These are phyloP conservation scores for Hypoxylon lienhwacheense DNA, from an alignment of 495 filamentous ascomycete species.

Conservation along the genomic window DNA sequence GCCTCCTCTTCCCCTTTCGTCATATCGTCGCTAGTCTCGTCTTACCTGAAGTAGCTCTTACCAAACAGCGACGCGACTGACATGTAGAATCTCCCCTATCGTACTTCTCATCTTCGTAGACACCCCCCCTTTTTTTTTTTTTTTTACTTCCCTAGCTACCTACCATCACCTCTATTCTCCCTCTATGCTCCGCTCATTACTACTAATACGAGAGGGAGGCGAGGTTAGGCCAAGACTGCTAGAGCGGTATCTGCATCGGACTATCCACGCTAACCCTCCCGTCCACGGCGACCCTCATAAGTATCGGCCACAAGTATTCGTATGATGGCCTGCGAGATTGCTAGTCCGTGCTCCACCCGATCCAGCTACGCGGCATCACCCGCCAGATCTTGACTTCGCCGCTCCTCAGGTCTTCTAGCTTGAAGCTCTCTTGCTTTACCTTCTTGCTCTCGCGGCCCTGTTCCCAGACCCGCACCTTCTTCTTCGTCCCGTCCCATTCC, in stretches of 20 bases:
- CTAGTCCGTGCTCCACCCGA: conserved; percentile 71
- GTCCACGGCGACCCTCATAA: conserved; percentile 24
- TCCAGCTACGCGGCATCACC: conserved; percentile 88
- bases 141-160: not conserved
- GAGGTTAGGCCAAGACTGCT: not conserved
- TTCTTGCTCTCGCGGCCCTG: conserved; percentile 94
- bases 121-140: not conserved
- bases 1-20: conserved; percentile 1
- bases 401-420: conserved; percentile 85
- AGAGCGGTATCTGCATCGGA: conserved; percentile 21
- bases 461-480: conserved; percentile 94
- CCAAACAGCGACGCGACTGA: too few relatives aligned
- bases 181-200: not conserved
- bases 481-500: conserved; percentile 98
- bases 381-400: conserved; percentile 98
- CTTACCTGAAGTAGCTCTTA: too few relatives aligned
- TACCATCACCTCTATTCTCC: not conserved
- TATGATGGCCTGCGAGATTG: conserved; percentile 22
- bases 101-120: conserved; percentile 9
- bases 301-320: conserved; percentile 31
- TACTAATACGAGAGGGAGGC: not conserved
- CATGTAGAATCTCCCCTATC: too few relatives aligned
- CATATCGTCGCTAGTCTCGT: too few relatives aligned
- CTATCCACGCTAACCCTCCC: conserved; percentile 32
- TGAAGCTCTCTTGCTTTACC: conserved; percentile 90